Conservation (phyloP, 768 basidiomycete species). For the Suillus clintonianus region DNA sequence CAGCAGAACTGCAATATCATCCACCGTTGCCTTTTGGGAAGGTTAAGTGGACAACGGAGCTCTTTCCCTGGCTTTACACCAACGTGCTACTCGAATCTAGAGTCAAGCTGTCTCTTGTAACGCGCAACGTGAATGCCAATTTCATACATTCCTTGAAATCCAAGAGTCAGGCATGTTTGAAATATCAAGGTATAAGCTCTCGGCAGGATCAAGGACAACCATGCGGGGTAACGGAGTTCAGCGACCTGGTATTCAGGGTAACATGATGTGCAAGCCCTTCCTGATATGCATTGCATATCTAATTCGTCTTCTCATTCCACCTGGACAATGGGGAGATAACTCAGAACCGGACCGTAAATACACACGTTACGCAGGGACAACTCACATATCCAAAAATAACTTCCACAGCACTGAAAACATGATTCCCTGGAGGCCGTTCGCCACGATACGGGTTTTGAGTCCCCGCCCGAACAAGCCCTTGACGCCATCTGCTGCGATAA, state of each 20-base stretch:
- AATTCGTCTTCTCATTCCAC: slow-evolving; percentile 36
- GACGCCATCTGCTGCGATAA: slow-evolving; percentile 77
- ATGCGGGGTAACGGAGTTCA: background rate
- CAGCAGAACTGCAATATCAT: background rate
- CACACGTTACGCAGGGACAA: slow-evolving; percentile 15
- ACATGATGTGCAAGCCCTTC: background rate
- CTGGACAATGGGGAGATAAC: slow-evolving; percentile 14
- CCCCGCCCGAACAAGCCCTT: slow-evolving; percentile 85
- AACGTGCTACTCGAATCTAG: background rate
- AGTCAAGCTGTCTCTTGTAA: background rate
- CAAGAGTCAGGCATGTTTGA: background rate
- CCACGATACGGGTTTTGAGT: slow-evolving; percentile 82
- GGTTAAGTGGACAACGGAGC: background rate
- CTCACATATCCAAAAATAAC: slow-evolving; percentile 85
- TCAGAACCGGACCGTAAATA: background rate
- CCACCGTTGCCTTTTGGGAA: background rate
- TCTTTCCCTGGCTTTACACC: background rate
- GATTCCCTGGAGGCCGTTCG: slow-evolving; percentile 90
- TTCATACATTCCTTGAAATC: background rate
- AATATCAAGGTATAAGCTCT: background rate
- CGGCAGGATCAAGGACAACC: background rate
- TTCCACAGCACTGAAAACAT: slow-evolving; percentile 94
- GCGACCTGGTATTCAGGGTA: background rate
- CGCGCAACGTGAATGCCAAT: background rate
- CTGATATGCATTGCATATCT: background rate